phyloP scores from a whole-genome alignment of 2,329 filamentous ascomycete species.

The Gnomoniopsis smithogilvyi region DNA sequence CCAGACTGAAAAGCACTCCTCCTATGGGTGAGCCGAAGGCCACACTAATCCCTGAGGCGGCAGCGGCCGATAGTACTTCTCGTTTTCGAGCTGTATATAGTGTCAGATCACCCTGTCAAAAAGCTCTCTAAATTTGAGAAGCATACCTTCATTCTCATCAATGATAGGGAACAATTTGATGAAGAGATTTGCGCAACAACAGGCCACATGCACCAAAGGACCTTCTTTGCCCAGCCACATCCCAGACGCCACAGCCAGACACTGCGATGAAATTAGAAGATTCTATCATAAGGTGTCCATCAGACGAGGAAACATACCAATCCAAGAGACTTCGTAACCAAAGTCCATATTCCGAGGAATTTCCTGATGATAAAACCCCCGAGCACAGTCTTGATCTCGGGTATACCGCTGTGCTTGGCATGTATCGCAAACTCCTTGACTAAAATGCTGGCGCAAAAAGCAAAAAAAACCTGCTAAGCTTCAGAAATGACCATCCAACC shows the following conservation, averaged over 20 bases:
- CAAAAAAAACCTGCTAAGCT: conserved; percentile 64
- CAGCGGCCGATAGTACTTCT: conserved; percentile 88
- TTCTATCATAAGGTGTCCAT: background rate
- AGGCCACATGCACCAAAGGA: conserved; percentile 91
- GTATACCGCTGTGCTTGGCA: conserved; percentile 92
- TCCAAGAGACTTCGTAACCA: conserved; percentile 85
- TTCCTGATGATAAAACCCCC: conserved; percentile 89
- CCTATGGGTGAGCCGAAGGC: conserved; percentile 93
- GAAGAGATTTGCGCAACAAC: conserved; percentile 91
- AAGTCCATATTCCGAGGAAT: conserved; percentile 84
- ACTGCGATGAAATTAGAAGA: conserved; percentile 44
- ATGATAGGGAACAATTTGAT: conserved; percentile 84
- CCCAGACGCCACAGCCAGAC: conserved; percentile 86
- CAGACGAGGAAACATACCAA: conserved; percentile 49
- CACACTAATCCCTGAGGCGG: conserved; percentile 88
- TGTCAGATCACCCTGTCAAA: conserved; percentile 21
- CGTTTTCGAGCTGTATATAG: conserved; percentile 71
- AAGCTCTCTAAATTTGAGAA: background rate
- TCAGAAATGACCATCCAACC: conserved; percentile 15
- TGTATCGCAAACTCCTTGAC: conserved; percentile 83
- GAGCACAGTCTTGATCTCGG: conserved; percentile 94
- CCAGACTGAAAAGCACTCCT: conserved; percentile 92
- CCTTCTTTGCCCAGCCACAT: conserved; percentile 98
- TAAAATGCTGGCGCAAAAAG: conserved; percentile 71
- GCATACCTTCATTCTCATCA: conserved; percentile 77